Conservation (phyloP, 2,329 filamentous ascomycete genomes). For the Arthrobotrys megalospora region DNA sequence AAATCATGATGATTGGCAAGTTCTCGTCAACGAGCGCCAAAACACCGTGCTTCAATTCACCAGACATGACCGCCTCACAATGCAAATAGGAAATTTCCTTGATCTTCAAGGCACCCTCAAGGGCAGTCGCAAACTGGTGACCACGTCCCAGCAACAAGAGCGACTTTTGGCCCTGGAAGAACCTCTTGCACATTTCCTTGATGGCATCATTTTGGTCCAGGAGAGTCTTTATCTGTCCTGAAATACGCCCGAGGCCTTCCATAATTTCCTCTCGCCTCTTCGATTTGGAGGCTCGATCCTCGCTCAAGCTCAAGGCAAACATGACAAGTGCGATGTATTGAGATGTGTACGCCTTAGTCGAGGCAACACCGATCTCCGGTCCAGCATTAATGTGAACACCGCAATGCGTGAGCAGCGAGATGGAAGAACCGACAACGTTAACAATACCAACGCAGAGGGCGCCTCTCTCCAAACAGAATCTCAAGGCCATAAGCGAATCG, state of each 20-base stretch:
- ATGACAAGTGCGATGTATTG: constrained; percentile 99
- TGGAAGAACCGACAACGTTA: constrained; percentile 98
- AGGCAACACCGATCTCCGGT: constrained; percentile 98
- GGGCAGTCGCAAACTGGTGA: constrained; percentile 94
- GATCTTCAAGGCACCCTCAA: constrained; percentile 98
- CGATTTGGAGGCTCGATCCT: constrained; percentile 95
- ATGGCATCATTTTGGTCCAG: constrained; percentile 92
- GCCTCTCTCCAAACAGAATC: constrained; percentile 97
- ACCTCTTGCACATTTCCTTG: constrained; percentile 92
- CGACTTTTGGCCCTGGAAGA: constrained; percentile 97
- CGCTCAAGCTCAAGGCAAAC: constrained; percentile 95
- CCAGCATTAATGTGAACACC: constrained; percentile 99
- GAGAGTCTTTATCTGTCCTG: constrained; percentile 91
- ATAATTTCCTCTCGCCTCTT: constrained; percentile 95
- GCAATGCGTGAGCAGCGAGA: constrained; percentile 98
- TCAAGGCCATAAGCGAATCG: constrained; percentile 95
- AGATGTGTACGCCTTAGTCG: constrained; percentile 98
- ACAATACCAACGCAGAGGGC: constrained; percentile 98
- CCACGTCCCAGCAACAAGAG: constrained; percentile 93
- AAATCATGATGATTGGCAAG: constrained; percentile 99
- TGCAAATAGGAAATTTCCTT: constrained; percentile 99
- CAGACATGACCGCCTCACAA: constrained; percentile 99
- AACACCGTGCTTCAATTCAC: constrained; percentile 99
- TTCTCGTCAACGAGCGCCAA: constrained; percentile 97
- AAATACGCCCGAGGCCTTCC: constrained; percentile 88